These are phyloP conservation scores for Aspergillus felis DNA, from an alignment of 2,329 filamentous ascomycete genomes.

Conservation along the genomic window DNA sequence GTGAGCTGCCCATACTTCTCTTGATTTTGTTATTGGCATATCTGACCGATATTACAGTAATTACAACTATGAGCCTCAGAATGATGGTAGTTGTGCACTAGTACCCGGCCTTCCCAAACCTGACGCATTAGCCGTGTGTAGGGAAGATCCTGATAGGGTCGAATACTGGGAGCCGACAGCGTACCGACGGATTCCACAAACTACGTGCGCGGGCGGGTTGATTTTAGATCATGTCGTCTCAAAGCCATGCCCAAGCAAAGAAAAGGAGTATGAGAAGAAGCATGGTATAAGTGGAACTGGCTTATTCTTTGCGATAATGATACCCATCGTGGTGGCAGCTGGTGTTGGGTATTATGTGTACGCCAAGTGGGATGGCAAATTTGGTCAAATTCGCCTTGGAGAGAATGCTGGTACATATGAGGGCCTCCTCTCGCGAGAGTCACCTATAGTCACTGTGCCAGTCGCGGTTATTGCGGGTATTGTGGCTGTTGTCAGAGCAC, in stretches of 20 bases:
- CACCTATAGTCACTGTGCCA: constrained; percentile 76
- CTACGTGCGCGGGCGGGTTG: constrained; percentile 74
- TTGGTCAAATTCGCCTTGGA: constrained; percentile 86
- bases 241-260: constrained; percentile 69
- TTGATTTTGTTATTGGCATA: not conserved
- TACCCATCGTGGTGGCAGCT: constrained; percentile 68
- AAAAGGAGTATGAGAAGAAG: constrained; percentile 75
- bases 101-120: constrained; percentile 68
- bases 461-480: constrained; percentile 77
- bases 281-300: constrained; percentile 66
- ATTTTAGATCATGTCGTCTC: constrained; percentile 67
- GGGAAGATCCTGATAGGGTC: constrained; percentile 60
- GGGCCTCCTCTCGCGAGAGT: constrained; percentile 62
- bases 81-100: constrained; percentile 70
- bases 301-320: constrained; percentile 79
- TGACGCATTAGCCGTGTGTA: constrained; percentile 57
- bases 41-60: constrained; percentile 53
- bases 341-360: constrained; percentile 81
- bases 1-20: constrained; percentile 47
- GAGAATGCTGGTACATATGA: constrained; percentile 47
- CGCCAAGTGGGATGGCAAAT: constrained; percentile 80
- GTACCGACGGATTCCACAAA: constrained; percentile 84
- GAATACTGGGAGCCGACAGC: constrained; percentile 84
- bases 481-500: constrained; percentile 66
- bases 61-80: constrained; percentile 84